Percentiles rank a stretch among this genome's conserved stretches.
phyloP scores from a whole-genome alignment of 2,329 filamentous ascomycete genomes.

The Trichoderma cornu-damae region DNA sequence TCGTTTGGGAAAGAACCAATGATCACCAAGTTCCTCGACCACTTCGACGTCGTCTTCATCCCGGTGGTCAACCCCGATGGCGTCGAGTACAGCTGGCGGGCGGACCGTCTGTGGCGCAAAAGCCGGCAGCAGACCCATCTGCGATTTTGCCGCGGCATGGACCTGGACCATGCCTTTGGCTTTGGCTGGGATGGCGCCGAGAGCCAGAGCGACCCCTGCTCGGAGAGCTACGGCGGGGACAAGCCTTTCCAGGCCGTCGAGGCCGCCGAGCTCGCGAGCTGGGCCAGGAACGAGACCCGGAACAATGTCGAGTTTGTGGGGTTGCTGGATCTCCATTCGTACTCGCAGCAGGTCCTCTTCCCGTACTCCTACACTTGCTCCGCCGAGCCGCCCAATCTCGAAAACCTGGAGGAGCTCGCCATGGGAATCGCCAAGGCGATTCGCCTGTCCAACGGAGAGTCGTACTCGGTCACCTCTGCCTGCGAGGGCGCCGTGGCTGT shows the following conservation, averaged over 20 bases:
- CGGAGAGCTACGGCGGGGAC: slow-evolving; percentile 82
- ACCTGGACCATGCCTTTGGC: slow-evolving; percentile 81
- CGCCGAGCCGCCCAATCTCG: slow-evolving; percentile 72
- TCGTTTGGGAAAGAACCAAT: slow-evolving; percentile 66
- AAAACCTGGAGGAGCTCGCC: slow-evolving; percentile 87
- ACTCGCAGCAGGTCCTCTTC: slow-evolving; percentile 90
- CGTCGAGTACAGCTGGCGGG: slow-evolving; percentile 88
- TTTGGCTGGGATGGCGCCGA: slow-evolving; percentile 74
- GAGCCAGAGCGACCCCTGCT: slow-evolving; percentile 72
- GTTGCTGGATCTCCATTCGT: slow-evolving; percentile 86
- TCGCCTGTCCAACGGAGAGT: slow-evolving; percentile 68
- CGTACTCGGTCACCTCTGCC: slow-evolving; percentile 73
- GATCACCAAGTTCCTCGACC: slow-evolving; percentile 72
- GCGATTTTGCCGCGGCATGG: slow-evolving; percentile 78
- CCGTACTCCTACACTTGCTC: slow-evolving; percentile 85
- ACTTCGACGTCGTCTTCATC: slow-evolving; percentile 83
- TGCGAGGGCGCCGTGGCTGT: slow-evolving; percentile 68
- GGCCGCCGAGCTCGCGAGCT: slow-evolving; percentile 67
- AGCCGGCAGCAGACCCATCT: slow-evolving; percentile 79
- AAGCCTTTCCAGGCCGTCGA: slow-evolving; percentile 79
- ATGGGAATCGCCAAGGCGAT: slow-evolving; percentile 86
- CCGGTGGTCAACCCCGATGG: slow-evolving; percentile 91
- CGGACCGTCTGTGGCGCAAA: slow-evolving; percentile 91
- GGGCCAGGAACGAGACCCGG: slow-evolving; percentile 75
- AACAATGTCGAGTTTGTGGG: slow-evolving; percentile 72